Base-by-base conservation (phyloP, 768 basidiomycete genomes). In the Kwoniella dendrophila region DNA sequence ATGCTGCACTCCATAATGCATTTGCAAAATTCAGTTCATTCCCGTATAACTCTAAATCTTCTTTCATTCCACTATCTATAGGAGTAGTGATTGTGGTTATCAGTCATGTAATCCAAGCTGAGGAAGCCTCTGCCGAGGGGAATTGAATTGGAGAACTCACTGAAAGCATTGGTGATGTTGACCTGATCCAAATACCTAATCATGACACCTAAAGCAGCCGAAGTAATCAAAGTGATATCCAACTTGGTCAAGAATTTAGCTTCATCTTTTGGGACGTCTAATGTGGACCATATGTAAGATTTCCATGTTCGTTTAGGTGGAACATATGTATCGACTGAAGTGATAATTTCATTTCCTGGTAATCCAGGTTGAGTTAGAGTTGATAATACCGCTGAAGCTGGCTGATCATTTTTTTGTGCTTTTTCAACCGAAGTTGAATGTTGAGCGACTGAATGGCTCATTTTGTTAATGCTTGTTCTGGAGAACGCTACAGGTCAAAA, bases 21-120 rank as follows among this genome's bases (percentile, higher is more conserved):
- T 73, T 73, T 12, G 71, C 71, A 47, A 63, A 69, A 45, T 69
- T 67, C n/a, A 72, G 62, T 55, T 77, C 64, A 56, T 75, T 69
- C 11, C 65, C 66, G 41, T 66, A 69, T 62, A 72, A 56, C 26
- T 53, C 34, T 3, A 77, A 66, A 44, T 74, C 73, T 55, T 77
- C 76, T 52, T 71, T 73, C 70, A 73, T 75, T 6, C 69, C 69
- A 26, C 60, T 62, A n/a, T 62, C 60, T 62, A 54, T 24, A 16
- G 14, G 33, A 20, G 24, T 16, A n/a, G 8, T 38, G 36, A 38
- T 8, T 8, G 36, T 8, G 36, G 36, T 8, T 38, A 38, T 38
- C 36, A 38, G n/a, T n/a, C 6, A 29, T 33, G 44, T 43, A 11
- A 24, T 16, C 26, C 20, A 50, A 14, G 32, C 51, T 12, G 62